These are phyloP conservation scores for Chalciporus piperatus DNA, from an alignment of 768 basidiomycete species.

Conservation along the genomic window DNA sequence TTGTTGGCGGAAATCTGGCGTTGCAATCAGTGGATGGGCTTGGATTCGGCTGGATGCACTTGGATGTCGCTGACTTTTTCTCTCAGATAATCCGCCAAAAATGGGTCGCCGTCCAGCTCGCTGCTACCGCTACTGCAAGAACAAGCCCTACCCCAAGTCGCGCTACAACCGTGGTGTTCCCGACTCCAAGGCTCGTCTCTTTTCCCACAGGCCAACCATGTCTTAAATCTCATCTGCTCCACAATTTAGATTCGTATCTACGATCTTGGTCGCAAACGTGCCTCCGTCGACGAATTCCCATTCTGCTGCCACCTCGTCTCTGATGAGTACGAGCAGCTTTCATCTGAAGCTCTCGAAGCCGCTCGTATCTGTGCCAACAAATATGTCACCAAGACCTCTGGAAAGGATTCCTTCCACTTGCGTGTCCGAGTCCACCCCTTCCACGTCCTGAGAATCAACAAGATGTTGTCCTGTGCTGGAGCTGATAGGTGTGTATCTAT, in stretches of 20 bases:
- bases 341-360: slow-evolving; percentile 93
- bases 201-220: neutral
- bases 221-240: neutral
- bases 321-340: slow-evolving; percentile 97
- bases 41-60: slow-evolving; percentile 6
- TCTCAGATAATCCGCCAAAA: slow-evolving; percentile 15
- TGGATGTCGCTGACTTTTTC: slow-evolving; percentile 10
- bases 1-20: neutral
- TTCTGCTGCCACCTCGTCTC: slow-evolving; percentile 97
- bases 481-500: slow-evolving; percentile 75
- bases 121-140: slow-evolving; percentile 99
- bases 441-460: slow-evolving; percentile 99
- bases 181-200: slow-evolving; percentile 74
- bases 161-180: slow-evolving; percentile 99
- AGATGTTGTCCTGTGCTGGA: slow-evolving; percentile 99
- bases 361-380: slow-evolving; percentile 99
- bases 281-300: slow-evolving; percentile 96
- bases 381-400: slow-evolving; percentile 96
- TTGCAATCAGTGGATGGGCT: slow-evolving; percentile 13
- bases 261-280: slow-evolving; percentile 94
- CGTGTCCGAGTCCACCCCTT: slow-evolving; percentile 96
- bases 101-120: slow-evolving; percentile 99
- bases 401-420: slow-evolving; percentile 99
- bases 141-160: slow-evolving; percentile 97
- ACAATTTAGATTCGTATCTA: slow-evolving; percentile 86